Evolutionary conservation across 257 asterid species (phyloP), one percentile per base, ranked within the genome.

Genomic region (Linderniella brevidens): DNA sequence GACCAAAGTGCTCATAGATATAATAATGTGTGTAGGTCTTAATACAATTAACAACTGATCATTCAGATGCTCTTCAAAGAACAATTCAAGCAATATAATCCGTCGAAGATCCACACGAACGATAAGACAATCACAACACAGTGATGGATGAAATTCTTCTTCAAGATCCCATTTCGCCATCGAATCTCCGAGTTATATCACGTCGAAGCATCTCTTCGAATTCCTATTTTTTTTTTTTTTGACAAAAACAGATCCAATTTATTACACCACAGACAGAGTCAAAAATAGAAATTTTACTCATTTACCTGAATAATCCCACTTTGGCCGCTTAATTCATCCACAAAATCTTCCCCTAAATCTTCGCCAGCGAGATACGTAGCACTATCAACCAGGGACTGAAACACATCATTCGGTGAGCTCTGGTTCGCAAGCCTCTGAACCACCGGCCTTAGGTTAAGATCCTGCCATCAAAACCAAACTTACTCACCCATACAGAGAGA

Each of bases 121-220:
- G n/a, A n/a, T n/a, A n/a, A n/a, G n/a, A n/a, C n/a, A n/a, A n/a
- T n/a, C n/a, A 6, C 32, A 25, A 25, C 6, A 25, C 32, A 25
- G 32, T 25, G n/a, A n/a, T n/a, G n/a, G n/a, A n/a, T n/a, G n/a
- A n/a, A 25, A 25, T 6, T 25, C 32, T 25, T 25, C 6, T 25
- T 25, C 32, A 25, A 25, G 32, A 25, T 42, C 47, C 57, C 41
- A 43, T 45, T 57, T 61, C 67, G 43, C 71, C 78, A 17, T 36
- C 59, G 53, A 75, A 37, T 32, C 78, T 68, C 39, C 54, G 53
- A 13, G 68, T 64, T 11, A 81, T 12, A 49, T 81, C 90, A 15
- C 40, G 58, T 16, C 48, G 58, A 50, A 81, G 64, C 82, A 81
- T 75, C 55, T 81, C 78, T 58, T 64, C 53, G 61, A 81, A 75